Evolutionary conservation across 1,284 basidiomycete genomes (phyloP), one percentile per base, ranked within the genome.

Genomic region (Rhodotorula sp.): DNA sequence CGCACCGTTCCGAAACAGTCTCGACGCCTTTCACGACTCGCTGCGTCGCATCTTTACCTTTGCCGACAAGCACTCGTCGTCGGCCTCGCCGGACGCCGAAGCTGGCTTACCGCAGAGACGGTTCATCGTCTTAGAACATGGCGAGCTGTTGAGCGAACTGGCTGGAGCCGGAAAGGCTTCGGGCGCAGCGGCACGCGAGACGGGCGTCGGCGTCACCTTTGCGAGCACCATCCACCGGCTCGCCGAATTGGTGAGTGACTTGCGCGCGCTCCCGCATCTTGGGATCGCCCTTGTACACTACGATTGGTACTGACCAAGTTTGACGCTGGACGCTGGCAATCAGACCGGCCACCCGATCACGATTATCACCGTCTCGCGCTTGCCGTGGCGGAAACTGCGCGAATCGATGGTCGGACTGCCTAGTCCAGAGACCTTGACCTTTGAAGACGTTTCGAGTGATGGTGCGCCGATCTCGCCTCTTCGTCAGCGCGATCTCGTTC

Each of bases 151-250:
- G 14, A 55, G 55, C 4, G 70, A 74, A 21, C 49, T 76, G 18
- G 66, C 71, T 1, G 66, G 61, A 5, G 62, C 58, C 16, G 69
- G 68, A 4, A 60, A 48, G 8, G 62, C 59, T 43, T 43, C 38
- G 0, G 52, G 60, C 1, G 74, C 68, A 12, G 74, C 70, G 3
- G 69, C 74, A 47, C 68, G 55, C 60, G 75, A 76, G 54, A 73
- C 75, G 6, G 71, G 75, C 15, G 48, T 71, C 6, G 73, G 73
- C 15, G 64, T 70, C 67, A 76, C 75, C 4, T 73, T 76, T 43
- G 65, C 66, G 18, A 72, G 69, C 50, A 67, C 69, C 1, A 47
- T 76, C 14, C 56, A 70, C 31, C 59, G 75, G 8, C 31, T 75
- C 1, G 52, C 60, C 5, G 55, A 75, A 45, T 47, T 74, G 5